These are phyloP conservation scores for Debaryomycetaceae sp. DNA, from an alignment of 1,139 yeast genomes.

Conservation along the genomic window DNA sequence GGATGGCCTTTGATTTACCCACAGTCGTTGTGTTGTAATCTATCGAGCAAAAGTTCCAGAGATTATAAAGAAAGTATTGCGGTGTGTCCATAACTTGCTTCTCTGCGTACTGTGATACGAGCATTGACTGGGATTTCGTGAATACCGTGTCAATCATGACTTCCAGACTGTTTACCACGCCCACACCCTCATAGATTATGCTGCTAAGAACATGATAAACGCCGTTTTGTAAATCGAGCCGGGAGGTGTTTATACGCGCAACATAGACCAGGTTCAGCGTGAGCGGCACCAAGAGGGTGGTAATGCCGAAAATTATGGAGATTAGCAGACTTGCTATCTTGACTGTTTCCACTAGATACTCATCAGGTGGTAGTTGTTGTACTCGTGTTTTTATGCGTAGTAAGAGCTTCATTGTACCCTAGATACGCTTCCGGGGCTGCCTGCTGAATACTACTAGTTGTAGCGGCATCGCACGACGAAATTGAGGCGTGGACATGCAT, in stretches of 20 bases:
- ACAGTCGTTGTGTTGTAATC: slow-evolving; percentile 23
- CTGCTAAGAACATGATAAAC: slow-evolving; percentile 33
- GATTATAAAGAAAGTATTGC: slow-evolving; percentile 32
- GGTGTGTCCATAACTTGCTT: slow-evolving; percentile 39
- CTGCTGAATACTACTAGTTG: too few relatives aligned
- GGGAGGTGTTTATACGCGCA: slow-evolving; percentile 36
- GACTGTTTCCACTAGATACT: slow-evolving; percentile 17
- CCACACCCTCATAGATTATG: slow-evolving; percentile 9
- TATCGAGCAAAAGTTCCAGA: slow-evolving; percentile 40
- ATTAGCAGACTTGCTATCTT: slow-evolving; percentile 16
- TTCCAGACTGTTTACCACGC: too few relatives aligned
- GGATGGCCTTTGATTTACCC: too few relatives aligned
- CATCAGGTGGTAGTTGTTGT: slow-evolving; percentile 19
- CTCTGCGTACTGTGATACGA: slow-evolving; percentile 37
- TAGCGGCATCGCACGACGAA: too few relatives aligned
- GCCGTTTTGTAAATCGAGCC: slow-evolving; percentile 40
- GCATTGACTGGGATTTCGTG: slow-evolving; percentile 40
- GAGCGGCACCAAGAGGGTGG: slow-evolving; percentile 21
- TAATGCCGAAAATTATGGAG: slow-evolving; percentile 13
- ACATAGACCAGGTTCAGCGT: slow-evolving; percentile 17
- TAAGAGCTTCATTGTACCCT: not conserved
- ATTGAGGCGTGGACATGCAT: too few relatives aligned
- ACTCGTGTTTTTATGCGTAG: slow-evolving; percentile 12
- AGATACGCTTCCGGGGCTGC: too few relatives aligned
- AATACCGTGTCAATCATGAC: too few relatives aligned